A percentile compares a stretch with the other conserved stretches of the same genome.
These are phyloP conservation scores for Chenopodium suecicum DNA, from an alignment of 148 eudicot species.

Conservation along the genomic window DNA sequence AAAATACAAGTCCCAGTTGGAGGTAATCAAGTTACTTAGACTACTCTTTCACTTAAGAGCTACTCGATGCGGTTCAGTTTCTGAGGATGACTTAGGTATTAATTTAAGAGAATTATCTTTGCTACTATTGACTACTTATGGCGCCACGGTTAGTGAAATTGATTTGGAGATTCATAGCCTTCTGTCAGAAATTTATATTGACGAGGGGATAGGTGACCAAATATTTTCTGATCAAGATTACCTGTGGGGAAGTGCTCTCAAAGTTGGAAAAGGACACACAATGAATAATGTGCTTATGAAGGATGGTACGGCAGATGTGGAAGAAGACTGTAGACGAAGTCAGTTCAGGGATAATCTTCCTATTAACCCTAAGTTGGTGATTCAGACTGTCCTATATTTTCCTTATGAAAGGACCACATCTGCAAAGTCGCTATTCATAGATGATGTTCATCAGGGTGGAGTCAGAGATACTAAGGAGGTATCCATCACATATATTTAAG, in stretches of 20 bases:
- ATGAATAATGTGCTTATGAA: constrained; percentile 31
- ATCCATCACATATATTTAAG: constrained; percentile 11
- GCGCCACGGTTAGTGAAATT: constrained; percentile 73
- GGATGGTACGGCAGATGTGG: constrained; percentile 33
- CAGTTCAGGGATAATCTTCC: constrained; percentile 83
- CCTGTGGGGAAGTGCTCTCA: constrained; percentile 78
- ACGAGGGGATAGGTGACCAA: constrained; percentile 32
- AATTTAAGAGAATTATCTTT: constrained; percentile 57
- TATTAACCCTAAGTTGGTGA: constrained; percentile 73
- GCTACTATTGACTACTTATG: constrained; percentile 75
- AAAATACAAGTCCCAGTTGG: constrained; percentile 43
- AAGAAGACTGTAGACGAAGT: constrained; percentile 52
- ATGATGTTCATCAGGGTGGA: constrained; percentile 29
- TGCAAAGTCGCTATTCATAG: constrained; percentile 23
- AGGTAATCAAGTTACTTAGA: constrained; percentile 74
- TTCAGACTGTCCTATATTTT: constrained; percentile 64
- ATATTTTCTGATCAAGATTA: constrained; percentile 68
- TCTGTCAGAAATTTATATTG: constrained; percentile 57
- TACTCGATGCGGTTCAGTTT: constrained; percentile 37
- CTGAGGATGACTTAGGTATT: constrained; percentile 51
- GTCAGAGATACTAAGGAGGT: constrained; percentile 45
- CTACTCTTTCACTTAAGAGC: constrained; percentile 45
- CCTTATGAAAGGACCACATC: constrained; percentile 50
- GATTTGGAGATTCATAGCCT: constrained; percentile 76
- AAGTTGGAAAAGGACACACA: constrained; percentile 45